Percentiles rank a stretch among this genome's conserved stretches.
Evolutionary conservation across 2,329 filamentous ascomycete genomes (phyloP).

Genomic region (Alternaria sp.): DNA sequence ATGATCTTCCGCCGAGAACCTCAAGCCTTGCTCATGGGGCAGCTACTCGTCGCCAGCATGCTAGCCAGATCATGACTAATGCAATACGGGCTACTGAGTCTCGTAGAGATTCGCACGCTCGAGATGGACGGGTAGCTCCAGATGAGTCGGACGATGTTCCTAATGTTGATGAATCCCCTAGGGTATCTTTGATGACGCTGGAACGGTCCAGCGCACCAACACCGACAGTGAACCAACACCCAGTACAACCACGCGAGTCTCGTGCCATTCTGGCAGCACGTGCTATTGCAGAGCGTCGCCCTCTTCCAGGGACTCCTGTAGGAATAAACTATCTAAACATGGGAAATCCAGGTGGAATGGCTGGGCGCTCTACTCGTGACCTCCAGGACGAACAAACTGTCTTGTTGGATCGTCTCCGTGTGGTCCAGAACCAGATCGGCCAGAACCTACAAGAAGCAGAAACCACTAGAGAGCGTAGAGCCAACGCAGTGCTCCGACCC

Average conservation of each 20-base stretch:
- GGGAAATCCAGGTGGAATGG: no score
- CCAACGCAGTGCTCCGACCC: not conserved
- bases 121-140: not conserved
- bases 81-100: not conserved
- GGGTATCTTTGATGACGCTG: not conserved
- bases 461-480: not conserved
- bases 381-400: not conserved
- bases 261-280: conserved; percentile 5
- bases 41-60: not conserved
- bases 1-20: not conserved
- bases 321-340: no score
- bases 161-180: not conserved
- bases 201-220: not conserved
- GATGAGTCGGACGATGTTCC: not conserved
- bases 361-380: not conserved
- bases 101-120: not conserved
- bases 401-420: conserved; percentile 3
- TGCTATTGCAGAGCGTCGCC: conserved; percentile 9
- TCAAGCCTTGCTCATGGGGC: not conserved
- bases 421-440: not conserved
- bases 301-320: not conserved
- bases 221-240: not conserved
- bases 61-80: not conserved
- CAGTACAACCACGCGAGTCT: conserved; percentile 3
- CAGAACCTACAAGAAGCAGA: conserved; percentile 1